Percentiles rank a stretch among this genome's conserved stretches.
phyloP scores from a whole-genome alignment of 1,284 basidiomycete species.

The Veloporphyrellus conicus region DNA sequence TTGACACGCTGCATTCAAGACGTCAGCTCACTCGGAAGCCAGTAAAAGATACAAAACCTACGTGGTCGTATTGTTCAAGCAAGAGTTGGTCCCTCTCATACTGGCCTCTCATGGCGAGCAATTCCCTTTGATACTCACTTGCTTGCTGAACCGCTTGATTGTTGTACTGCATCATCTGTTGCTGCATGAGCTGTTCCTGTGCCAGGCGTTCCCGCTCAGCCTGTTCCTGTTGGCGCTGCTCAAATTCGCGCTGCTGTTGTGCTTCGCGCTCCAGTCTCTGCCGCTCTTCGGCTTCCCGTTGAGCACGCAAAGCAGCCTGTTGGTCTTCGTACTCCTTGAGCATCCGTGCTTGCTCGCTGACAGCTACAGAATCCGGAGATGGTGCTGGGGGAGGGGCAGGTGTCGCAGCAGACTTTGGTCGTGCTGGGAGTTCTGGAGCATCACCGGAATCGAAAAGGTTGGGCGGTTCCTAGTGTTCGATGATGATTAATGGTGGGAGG shows the following conservation, averaged over 20 bases:
- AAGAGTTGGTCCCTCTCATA: constrained; percentile 98
- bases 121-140: constrained; percentile 83
- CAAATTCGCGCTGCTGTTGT: constrained; percentile 85
- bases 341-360: constrained; percentile 92
- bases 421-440: constrained; percentile 84
- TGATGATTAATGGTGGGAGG: neutral
- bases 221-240: constrained; percentile 84
- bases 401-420: constrained; percentile 63
- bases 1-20: constrained; percentile 73
- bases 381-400: constrained; percentile 66
- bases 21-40: constrained; percentile 8
- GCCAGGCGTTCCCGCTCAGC: constrained; percentile 85
- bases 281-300: constrained; percentile 81
- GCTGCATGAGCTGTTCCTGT: constrained; percentile 81
- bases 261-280: constrained; percentile 74
- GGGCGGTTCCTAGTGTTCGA: constrained; percentile 73
- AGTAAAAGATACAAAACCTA: constrained; percentile 36
- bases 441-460: constrained; percentile 81
- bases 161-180: constrained; percentile 74
- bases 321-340: constrained; percentile 97
- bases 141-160: constrained; percentile 67
- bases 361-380: constrained; percentile 69
- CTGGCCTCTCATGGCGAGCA: constrained; percentile 92
- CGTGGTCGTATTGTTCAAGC: constrained; percentile 95
- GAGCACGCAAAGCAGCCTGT: constrained; percentile 75